These are phyloP conservation scores for Gossypium mustelinum DNA, from an alignment of 345 rosid genomes.

Conservation along the genomic window DNA sequence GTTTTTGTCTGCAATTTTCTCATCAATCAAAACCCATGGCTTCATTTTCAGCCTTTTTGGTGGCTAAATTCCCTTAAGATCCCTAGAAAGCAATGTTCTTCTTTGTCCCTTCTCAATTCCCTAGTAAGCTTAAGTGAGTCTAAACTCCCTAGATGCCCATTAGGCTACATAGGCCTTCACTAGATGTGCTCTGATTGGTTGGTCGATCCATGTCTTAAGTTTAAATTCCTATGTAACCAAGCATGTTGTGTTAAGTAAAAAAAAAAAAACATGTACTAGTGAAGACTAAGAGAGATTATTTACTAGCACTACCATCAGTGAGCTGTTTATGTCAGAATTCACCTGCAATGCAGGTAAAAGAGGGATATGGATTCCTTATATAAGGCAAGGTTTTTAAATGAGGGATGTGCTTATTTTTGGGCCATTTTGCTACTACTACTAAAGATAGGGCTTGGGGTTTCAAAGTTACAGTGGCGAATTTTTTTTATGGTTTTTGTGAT, in stretches of 20 bases:
- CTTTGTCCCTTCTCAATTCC: not conserved
- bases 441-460: slow-evolving; percentile 42
- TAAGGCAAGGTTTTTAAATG: slow-evolving; percentile 33
- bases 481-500: slow-evolving; percentile 3
- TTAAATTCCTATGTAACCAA: not conserved
- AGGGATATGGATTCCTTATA: slow-evolving; percentile 41
- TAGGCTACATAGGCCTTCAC: not conserved
- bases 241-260: not conserved
- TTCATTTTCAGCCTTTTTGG: slow-evolving; percentile 30
- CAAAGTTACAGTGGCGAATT: slow-evolving; percentile 14
- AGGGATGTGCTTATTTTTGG: slow-evolving; percentile 26
- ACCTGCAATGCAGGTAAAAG: slow-evolving; percentile 23
- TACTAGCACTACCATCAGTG: not conserved
- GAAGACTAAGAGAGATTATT: not conserved
- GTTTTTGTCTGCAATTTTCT: slow-evolving; percentile 26
- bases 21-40: slow-evolving; percentile 12
- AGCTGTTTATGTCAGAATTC: not conserved
- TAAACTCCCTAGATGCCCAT: not conserved
- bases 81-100: slow-evolving; percentile 21
- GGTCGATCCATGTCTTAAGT: not conserved
- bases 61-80: slow-evolving; percentile 21
- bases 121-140: not conserved
- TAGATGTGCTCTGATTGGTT: not conserved
- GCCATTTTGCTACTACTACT: slow-evolving; percentile 32
- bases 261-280: not conserved